These are phyloP conservation scores for Yamadazyma takamatsuzukensis DNA, from an alignment of 805 yeast species.

Conservation along the genomic window DNA sequence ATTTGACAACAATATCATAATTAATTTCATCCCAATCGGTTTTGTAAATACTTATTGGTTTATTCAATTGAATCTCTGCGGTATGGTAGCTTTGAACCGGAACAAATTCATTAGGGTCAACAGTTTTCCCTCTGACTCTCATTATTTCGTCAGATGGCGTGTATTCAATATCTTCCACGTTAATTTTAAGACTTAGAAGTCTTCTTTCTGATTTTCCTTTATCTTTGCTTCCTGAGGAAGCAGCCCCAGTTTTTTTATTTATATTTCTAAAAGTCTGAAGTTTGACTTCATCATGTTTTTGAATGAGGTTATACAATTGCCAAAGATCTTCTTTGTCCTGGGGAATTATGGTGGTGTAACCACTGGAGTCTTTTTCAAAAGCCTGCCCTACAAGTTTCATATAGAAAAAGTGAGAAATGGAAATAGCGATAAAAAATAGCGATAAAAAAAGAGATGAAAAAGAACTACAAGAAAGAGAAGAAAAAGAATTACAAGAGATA, in stretches of 20 bases:
- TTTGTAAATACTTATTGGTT: slow-evolving; percentile 66
- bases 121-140: slow-evolving; percentile 77
- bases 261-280: slow-evolving; percentile 68
- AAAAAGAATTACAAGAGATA: too few species aligned
- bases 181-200: slow-evolving; percentile 45
- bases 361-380: slow-evolving; percentile 16
- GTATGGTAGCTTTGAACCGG: slow-evolving; percentile 87
- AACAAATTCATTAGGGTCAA: slow-evolving; percentile 65
- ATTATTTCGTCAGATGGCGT: slow-evolving; percentile 72
- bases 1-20: slow-evolving; percentile 58
- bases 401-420: background rate
- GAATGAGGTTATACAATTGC: slow-evolving; percentile 77
- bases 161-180: slow-evolving; percentile 70
- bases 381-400: slow-evolving; percentile 54
- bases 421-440: too few species aligned
- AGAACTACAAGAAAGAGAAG: too few species aligned
- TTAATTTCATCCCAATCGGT: slow-evolving; percentile 77
- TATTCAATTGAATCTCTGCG: slow-evolving; percentile 69
- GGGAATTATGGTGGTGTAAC: slow-evolving; percentile 52
- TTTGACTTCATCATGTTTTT: slow-evolving; percentile 69
- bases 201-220: slow-evolving; percentile 57
- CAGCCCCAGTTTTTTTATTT: slow-evolving; percentile 29
- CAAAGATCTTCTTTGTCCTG: slow-evolving; percentile 92
- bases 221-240: slow-evolving; percentile 24
- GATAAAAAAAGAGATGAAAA: too few species aligned